phyloP scores from a whole-genome alignment of 352 stramenopile species.

The Pythium myriotylum region DNA sequence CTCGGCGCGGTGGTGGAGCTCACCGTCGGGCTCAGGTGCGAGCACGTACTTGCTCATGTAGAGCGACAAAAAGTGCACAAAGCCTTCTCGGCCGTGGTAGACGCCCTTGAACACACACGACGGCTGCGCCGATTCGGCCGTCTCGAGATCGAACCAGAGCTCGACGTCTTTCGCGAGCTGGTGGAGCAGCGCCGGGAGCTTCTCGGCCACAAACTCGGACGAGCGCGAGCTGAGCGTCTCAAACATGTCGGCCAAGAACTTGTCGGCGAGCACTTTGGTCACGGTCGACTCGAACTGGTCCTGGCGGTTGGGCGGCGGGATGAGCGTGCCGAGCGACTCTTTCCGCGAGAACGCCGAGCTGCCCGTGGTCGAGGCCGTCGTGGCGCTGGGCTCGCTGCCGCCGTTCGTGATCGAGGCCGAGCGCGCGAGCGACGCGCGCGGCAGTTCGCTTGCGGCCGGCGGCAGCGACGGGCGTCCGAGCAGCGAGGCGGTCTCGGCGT shows the following conservation, averaged over 20 bases:
- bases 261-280: conserved; percentile 67
- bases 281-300: conserved; percentile 52
- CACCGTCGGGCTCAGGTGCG: conserved; percentile 50
- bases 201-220: conserved; percentile 49
- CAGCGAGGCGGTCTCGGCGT: conserved; percentile 41
- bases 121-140: conserved; percentile 64
- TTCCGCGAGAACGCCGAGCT: conserved; percentile 10
- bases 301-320: conserved; percentile 5
- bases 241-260: conserved; percentile 70
- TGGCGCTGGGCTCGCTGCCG: not conserved
- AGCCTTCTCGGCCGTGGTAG: conserved; percentile 84
- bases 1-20: conserved; percentile 53
- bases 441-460: conserved; percentile 14
- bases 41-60: conserved; percentile 84
- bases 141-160: conserved; percentile 84
- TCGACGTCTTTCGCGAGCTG: conserved; percentile 88
- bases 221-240: conserved; percentile 48
- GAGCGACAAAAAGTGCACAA: conserved; percentile 83
- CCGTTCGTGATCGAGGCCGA: not conserved
- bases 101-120: conserved; percentile 88
- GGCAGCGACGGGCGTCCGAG: conserved; percentile 29
- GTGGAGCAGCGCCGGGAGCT: conserved; percentile 67
- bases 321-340: conserved; percentile 7
- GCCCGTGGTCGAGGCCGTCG: conserved; percentile 47
- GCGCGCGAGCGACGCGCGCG: conserved; percentile 21